Conservation (phyloP, 1,284 basidiomycete genomes). For the Takashimella koratensis region DNA sequence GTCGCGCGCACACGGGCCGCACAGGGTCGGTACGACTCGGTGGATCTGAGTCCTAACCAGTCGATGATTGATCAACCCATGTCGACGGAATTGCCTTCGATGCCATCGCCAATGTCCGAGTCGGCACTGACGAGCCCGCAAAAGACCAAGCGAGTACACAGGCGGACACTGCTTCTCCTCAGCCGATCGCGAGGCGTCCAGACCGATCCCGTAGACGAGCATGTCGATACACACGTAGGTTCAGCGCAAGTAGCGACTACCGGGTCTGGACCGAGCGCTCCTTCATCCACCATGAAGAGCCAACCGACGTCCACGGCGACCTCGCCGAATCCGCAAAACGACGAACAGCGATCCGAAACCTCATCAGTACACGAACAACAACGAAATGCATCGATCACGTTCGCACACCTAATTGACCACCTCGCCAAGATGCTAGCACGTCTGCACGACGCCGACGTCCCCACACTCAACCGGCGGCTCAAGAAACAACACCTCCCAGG, state of each 20-base stretch:
- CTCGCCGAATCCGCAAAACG: constrained; percentile 16
- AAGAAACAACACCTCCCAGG: constrained; percentile 82
- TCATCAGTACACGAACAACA: constrained; percentile 27
- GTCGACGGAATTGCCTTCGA: constrained; percentile 6
- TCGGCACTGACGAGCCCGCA: constrained; percentile 12
- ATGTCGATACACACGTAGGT: constrained; percentile 1
- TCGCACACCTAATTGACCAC: constrained; percentile 68
- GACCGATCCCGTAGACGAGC: constrained; percentile 55
- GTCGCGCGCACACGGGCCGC: constrained; percentile 9
- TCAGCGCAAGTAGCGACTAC: constrained; percentile 8
- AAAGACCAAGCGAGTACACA: constrained; percentile 25
- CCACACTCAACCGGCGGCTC: constrained; percentile 80
- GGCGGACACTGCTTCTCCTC: constrained; percentile 57
- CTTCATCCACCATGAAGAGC: constrained; percentile 2
- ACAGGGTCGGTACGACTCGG: neutral
- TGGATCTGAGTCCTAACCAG: neutral
- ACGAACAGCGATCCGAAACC: constrained; percentile 31
- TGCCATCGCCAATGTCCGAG: constrained; percentile 23
- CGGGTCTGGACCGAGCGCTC: neutral
- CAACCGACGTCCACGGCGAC: constrained; percentile 11
- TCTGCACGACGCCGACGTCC: constrained; percentile 75
- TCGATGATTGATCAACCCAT: constrained; percentile 26
- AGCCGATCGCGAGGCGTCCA: constrained; percentile 68
- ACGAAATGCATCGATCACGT: constrained; percentile 21
- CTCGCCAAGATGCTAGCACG: constrained; percentile 63